Percentiles rank a stretch among this genome's conserved stretches.
These are phyloP conservation scores for Moesziomyces antarcticus DNA, from an alignment of 1,284 basidiomycete genomes.

Conservation along the genomic window DNA sequence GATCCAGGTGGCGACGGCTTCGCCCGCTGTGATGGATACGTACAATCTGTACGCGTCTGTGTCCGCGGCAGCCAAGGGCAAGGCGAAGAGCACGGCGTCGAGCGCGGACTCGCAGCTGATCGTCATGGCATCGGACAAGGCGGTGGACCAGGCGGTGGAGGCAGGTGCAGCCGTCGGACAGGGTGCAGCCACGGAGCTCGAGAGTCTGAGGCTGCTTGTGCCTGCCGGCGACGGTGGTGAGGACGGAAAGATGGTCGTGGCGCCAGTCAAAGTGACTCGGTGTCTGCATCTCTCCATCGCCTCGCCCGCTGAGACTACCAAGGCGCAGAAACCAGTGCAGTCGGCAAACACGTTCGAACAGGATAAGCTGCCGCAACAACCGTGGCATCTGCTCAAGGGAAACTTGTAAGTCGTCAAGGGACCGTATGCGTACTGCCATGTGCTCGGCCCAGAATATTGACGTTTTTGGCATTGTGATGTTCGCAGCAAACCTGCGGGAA, in stretches of 20 bases:
- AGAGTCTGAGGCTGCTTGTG: slow-evolving; percentile 40
- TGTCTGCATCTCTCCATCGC: slow-evolving; percentile 39
- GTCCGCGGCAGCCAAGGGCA: slow-evolving; percentile 20
- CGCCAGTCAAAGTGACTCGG: slow-evolving; percentile 28
- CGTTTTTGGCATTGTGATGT: no score
- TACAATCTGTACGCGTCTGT: slow-evolving; percentile 45
- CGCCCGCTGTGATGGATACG: slow-evolving; percentile 15
- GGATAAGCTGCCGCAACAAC: slow-evolving; percentile 48
- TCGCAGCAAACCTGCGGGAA: slow-evolving; percentile 13
- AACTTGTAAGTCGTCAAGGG: slow-evolving; percentile 36
- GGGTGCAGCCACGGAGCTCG: slow-evolving; percentile 47
- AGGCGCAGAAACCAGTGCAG: slow-evolving; percentile 16
- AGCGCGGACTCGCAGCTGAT: slow-evolving; percentile 52
- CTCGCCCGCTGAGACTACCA: slow-evolving; percentile 29
- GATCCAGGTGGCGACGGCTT: slow-evolving; percentile 17
- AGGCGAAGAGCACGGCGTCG: slow-evolving; percentile 17
- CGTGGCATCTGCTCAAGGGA: slow-evolving; percentile 53
- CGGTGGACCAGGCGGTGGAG: slow-evolving; percentile 15
- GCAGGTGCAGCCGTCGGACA: slow-evolving; percentile 19
- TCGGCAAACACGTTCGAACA: slow-evolving; percentile 20
- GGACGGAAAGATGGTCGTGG: slow-evolving; percentile 29
- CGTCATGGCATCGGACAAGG: slow-evolving; percentile 44
- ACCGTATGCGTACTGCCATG: no score
- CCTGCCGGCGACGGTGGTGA: slow-evolving; percentile 27
- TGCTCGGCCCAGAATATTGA: no score